Conservation (phyloP, 2,329 filamentous ascomycete species). For the Myotisia sp. region DNA sequence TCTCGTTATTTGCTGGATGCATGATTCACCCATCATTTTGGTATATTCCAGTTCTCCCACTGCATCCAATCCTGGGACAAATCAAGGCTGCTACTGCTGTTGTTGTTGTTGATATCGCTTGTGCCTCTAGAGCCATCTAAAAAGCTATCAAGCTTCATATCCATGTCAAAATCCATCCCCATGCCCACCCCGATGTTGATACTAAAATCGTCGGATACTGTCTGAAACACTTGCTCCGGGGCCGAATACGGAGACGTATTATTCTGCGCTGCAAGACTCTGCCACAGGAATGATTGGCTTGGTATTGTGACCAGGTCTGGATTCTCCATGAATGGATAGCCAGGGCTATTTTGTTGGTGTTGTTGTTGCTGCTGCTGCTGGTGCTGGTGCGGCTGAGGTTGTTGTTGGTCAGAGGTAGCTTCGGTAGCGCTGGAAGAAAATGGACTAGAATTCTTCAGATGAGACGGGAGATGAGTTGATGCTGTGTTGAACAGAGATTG, state of each 20-base stretch:
- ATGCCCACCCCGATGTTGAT: slow-evolving; percentile 13
- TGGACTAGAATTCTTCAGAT: slow-evolving; percentile 5
- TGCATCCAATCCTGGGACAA: slow-evolving; percentile 7
- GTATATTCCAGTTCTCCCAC: slow-evolving; percentile 9
- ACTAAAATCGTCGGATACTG: slow-evolving; percentile 15
- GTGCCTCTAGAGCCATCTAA: background rate
- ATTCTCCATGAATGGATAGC: slow-evolving; percentile 24
- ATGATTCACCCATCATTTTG: too few species aligned
- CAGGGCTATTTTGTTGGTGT: slow-evolving; percentile 9
- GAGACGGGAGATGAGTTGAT: slow-evolving; percentile 4
- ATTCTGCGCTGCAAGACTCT: slow-evolving; percentile 18
- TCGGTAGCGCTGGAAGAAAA: slow-evolving; percentile 11
- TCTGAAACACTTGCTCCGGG: slow-evolving; percentile 15
- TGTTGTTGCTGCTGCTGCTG: too few species aligned
- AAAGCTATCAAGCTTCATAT: slow-evolving; percentile 15
- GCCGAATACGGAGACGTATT: slow-evolving; percentile 13
- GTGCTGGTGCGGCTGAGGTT: too few species aligned
- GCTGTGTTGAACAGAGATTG: slow-evolving; percentile 3
- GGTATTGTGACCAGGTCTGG: slow-evolving; percentile 30
- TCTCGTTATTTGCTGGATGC: too few species aligned
- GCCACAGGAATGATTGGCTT: slow-evolving; percentile 29
- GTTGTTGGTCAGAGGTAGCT: slow-evolving; percentile 1
- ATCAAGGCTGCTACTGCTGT: background rate
- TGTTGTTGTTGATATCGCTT: background rate
- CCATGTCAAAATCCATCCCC: slow-evolving; percentile 14